phyloP scores from a whole-genome alignment of 208 protist genomes.

The Eutreptiella sp. region DNA sequence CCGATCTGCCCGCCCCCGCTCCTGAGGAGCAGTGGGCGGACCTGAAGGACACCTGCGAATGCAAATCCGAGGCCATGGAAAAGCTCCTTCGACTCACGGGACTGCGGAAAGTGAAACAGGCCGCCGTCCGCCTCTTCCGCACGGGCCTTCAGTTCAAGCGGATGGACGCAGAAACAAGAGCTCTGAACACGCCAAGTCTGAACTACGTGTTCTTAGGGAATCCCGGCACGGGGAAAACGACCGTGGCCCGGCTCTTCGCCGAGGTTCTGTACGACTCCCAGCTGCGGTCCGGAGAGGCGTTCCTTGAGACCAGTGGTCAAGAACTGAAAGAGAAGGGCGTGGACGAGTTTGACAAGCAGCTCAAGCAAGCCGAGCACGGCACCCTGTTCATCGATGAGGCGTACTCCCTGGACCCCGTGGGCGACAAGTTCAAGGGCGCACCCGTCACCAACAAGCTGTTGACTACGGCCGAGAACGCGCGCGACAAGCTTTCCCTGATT shows the following conservation, averaged over 20 bases:
- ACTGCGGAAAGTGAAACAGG: background rate
- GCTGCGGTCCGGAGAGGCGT: slow-evolving; percentile 11
- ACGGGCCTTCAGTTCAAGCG: no score
- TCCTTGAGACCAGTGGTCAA: slow-evolving; percentile 9
- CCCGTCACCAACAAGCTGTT: slow-evolving; percentile 16
- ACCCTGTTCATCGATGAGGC: slow-evolving; percentile 28
- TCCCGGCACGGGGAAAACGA: slow-evolving; percentile 28
- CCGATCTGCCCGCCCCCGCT: no score
- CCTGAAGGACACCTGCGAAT: no score
- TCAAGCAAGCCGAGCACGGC: slow-evolving; percentile 2
- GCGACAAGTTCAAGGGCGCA: background rate
- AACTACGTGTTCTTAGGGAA: slow-evolving; percentile 28
- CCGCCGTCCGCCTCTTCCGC: background rate
- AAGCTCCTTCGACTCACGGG: no score
- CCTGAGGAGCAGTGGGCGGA: no score
- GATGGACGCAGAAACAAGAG: background rate
- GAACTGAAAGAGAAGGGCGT: slow-evolving; percentile 12
- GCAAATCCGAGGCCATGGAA: no score
- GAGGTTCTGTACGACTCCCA: slow-evolving; percentile 11
- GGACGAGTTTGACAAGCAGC: no score
- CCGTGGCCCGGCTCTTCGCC: slow-evolving; percentile 15
- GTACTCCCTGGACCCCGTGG: slow-evolving; percentile 16
- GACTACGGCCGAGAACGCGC: slow-evolving; percentile 20
- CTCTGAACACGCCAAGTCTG: background rate
- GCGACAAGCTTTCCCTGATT: slow-evolving; percentile 12